These are phyloP conservation scores for Hygrocybe coccinea DNA, from an alignment of 768 basidiomycete genomes.

Conservation along the genomic window DNA sequence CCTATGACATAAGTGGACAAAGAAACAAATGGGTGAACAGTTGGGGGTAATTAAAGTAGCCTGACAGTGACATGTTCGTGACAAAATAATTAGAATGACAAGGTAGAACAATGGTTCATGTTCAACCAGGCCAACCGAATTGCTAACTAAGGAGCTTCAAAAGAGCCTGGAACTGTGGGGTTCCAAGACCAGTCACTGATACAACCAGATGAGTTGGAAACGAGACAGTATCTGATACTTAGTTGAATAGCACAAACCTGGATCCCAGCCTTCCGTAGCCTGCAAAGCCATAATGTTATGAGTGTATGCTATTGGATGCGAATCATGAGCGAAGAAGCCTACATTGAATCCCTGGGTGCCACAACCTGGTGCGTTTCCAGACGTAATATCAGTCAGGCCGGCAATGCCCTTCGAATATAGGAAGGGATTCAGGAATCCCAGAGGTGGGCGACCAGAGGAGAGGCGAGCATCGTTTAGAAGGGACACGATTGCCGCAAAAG, in stretches of 20 bases:
- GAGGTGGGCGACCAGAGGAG: slow-evolving; percentile 10
- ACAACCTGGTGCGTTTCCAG: slow-evolving; percentile 41
- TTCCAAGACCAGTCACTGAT: slow-evolving; percentile 52
- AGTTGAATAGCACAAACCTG: slow-evolving; percentile 10
- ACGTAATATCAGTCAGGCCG: slow-evolving; percentile 23
- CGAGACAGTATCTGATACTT: background rate
- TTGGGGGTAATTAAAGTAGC: too few species aligned
- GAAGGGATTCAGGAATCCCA: slow-evolving; percentile 24
- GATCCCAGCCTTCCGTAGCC: slow-evolving; percentile 24
- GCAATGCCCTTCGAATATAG: slow-evolving; percentile 14
- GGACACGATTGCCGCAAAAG: slow-evolving; percentile 27
- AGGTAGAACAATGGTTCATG: too few species aligned
- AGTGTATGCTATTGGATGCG: background rate
- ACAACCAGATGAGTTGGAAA: background rate
- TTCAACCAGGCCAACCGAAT: background rate
- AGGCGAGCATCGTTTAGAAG: slow-evolving; percentile 30
- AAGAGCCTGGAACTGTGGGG: slow-evolving; percentile 48
- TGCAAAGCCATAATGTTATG: slow-evolving; percentile 3
- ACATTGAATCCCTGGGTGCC: slow-evolving; percentile 37
- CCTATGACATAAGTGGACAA: too few species aligned
- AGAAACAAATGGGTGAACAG: too few species aligned
- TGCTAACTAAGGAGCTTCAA: slow-evolving; percentile 17
- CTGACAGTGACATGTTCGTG: too few species aligned
- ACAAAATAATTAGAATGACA: too few species aligned
- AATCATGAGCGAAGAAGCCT: background rate